These are phyloP conservation scores for Knoxia roxburghii DNA, from an alignment of 257 asterid genomes.

Conservation along the genomic window DNA sequence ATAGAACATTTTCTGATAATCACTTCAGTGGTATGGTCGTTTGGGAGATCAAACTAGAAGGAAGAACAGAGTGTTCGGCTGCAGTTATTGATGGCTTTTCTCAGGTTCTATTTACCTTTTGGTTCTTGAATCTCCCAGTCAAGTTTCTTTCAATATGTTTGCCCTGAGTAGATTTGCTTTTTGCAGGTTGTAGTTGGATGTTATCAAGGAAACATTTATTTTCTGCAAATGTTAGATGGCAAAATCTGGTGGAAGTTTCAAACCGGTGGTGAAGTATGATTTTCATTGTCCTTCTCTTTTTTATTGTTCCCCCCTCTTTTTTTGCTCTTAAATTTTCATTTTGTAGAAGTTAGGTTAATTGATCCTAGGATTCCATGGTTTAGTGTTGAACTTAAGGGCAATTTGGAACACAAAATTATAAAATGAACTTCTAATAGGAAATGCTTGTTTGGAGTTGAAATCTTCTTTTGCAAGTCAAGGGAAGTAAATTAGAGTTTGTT, in stretches of 20 bases:
- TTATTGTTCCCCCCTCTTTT: not conserved
- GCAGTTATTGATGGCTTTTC: constrained; percentile 69
- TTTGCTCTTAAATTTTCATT: not conserved
- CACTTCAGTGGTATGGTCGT: constrained; percentile 53
- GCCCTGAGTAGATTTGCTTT: constrained; percentile 12
- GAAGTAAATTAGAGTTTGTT: too few relatives aligned
- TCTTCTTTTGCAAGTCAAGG: too few relatives aligned
- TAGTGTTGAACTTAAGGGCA: not conserved
- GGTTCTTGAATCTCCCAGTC: constrained; percentile 5
- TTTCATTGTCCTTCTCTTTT: not conserved
- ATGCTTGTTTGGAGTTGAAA: not conserved
- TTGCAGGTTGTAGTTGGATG: constrained; percentile 85
- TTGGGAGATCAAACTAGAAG: constrained; percentile 78
- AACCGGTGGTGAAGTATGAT: constrained; percentile 79
- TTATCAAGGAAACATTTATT: constrained; percentile 70
- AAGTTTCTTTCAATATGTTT: constrained; percentile 3
- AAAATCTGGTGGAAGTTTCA: constrained; percentile 64
- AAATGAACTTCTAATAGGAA: not conserved
- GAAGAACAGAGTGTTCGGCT: constrained; percentile 88
- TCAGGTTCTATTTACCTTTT: constrained; percentile 47
- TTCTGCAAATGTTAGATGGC: constrained; percentile 64
- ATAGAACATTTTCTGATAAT: constrained; percentile 1
- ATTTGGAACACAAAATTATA: not conserved
- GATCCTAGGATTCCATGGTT: not conserved
- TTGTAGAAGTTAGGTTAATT: not conserved